Evolutionary conservation across 2,329 filamentous ascomycete species (phyloP).

Genomic region (Neonectria sp.): DNA sequence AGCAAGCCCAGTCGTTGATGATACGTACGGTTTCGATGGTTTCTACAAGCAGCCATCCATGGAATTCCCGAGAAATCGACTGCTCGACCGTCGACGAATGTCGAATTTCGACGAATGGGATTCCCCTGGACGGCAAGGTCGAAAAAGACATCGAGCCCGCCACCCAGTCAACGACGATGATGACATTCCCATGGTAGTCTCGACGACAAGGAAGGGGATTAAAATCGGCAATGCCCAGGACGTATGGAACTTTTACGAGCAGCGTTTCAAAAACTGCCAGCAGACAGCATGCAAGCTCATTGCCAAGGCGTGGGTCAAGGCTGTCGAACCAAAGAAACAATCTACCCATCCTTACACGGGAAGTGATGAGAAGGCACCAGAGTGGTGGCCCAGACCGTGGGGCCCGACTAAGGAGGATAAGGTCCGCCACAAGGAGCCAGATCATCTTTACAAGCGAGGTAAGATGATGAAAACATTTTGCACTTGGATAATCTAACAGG

Average conservation of each 20-base stretch:
- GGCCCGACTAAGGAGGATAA: conserved; percentile 65
- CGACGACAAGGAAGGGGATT: conserved; percentile 60
- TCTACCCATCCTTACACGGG: conserved; percentile 80
- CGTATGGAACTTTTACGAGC: conserved; percentile 73
- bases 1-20: conserved; percentile 52
- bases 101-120: conserved; percentile 53
- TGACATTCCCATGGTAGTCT: conserved; percentile 56
- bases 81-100: conserved; percentile 51
- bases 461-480: conserved; percentile 36
- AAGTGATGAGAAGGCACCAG: conserved; percentile 73
- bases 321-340: conserved; percentile 84
- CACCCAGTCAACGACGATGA: conserved; percentile 59
- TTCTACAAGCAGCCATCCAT: conserved; percentile 41
- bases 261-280: conserved; percentile 76
- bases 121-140: conserved; percentile 46
- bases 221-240: conserved; percentile 68
- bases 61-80: conserved; percentile 46
- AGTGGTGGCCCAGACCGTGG: conserved; percentile 77
- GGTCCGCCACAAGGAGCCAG: conserved; percentile 80
- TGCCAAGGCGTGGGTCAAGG: conserved; percentile 82
- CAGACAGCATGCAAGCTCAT: conserved; percentile 81
- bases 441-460: conserved; percentile 80
- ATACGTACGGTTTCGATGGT: conserved; percentile 48
- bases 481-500: conserved; percentile 19
- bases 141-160: conserved; percentile 53